These are phyloP conservation scores for Mercurialis annua DNA, from an alignment of 345 rosid genomes.

Conservation along the genomic window DNA sequence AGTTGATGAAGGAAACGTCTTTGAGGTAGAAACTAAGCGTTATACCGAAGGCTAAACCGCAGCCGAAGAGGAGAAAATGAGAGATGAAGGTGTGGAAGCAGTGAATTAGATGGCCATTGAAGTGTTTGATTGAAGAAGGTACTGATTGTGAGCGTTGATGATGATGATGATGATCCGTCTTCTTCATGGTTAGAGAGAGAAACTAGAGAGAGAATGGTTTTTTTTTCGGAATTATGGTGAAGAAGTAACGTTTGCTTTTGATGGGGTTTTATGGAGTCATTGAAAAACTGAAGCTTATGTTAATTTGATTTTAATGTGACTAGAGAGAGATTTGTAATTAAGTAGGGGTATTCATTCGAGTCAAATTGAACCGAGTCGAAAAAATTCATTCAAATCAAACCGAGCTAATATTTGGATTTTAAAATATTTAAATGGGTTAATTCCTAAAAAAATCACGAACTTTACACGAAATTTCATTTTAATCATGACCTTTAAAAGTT, in stretches of 20 bases:
- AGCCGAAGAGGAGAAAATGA: conserved; percentile 42
- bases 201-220: not conserved
- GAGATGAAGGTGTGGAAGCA: conserved; percentile 41
- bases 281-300: not conserved
- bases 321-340: no score
- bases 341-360: no score
- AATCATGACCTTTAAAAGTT: no score
- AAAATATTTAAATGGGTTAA: no score
- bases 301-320: no score
- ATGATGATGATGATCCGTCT: not conserved
- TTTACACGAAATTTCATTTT: no score
- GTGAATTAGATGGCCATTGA: conserved; percentile 27
- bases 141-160: not conserved
- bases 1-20: conserved; percentile 33
- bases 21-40: conserved; percentile 46
- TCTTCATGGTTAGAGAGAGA: conserved; percentile 6
- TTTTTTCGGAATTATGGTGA: not conserved
- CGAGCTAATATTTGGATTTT: no score
- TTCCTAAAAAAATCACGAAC: no score
- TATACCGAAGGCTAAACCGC: conserved; percentile 56
- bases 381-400: no score
- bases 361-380: no score
- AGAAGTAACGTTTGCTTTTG: conserved; percentile 9
- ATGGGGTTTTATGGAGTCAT: not conserved
- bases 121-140: not conserved